These are phyloP conservation scores for Amaranthus palmeri DNA, from an alignment of 148 eudicot species.

Conservation along the genomic window DNA sequence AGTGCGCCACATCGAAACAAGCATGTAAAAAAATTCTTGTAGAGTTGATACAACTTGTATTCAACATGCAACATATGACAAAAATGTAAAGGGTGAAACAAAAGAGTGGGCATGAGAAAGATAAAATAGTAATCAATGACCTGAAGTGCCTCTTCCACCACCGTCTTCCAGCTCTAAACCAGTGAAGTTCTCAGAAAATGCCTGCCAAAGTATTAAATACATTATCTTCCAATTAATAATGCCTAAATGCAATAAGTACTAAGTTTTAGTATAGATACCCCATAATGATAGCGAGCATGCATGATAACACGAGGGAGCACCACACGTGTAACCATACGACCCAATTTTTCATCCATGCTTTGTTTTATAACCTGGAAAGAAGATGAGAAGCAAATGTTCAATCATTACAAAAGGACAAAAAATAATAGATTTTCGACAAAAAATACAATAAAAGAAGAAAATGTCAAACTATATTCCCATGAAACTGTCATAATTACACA, in stretches of 20 bases:
- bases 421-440: too few species aligned
- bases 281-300: slow-evolving; percentile 93
- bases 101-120: not conserved
- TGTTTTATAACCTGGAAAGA: slow-evolving; percentile 68
- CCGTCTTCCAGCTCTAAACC: slow-evolving; percentile 99
- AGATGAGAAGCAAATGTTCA: slow-evolving; percentile 6
- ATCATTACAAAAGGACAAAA: not conserved
- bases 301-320: slow-evolving; percentile 95
- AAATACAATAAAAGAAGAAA: too few species aligned
- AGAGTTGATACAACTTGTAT: too few species aligned
- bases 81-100: not conserved
- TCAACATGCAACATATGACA: not conserved
- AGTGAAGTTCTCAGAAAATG: slow-evolving; percentile 89
- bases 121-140: slow-evolving; percentile 30
- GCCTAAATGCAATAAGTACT: not conserved
- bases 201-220: slow-evolving; percentile 40
- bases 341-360: slow-evolving; percentile 71
- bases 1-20: not conserved
- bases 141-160: slow-evolving; percentile 99
- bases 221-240: slow-evolving; percentile 12
- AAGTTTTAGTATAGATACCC: slow-evolving; percentile 41
- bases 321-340: slow-evolving; percentile 83
- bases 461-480: not conserved
- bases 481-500: not conserved
- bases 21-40: too few species aligned